Evolutionary conservation across 495 filamentous ascomycete species (phyloP).

Genomic region (Penicillium nucicola): DNA sequence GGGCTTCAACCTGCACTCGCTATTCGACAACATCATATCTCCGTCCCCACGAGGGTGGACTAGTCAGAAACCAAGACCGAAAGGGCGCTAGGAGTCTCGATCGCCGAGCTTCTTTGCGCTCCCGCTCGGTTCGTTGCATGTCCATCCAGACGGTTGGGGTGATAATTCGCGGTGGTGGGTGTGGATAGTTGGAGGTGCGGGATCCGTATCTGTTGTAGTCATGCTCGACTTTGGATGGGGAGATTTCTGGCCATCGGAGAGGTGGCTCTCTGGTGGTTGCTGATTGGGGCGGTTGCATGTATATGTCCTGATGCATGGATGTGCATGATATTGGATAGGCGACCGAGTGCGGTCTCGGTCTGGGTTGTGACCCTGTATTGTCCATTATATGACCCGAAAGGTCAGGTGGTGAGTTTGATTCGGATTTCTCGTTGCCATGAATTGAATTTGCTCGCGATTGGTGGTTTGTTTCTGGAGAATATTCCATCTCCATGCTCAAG

Average conservation of each 20-base stretch:
- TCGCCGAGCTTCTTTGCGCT: constrained; percentile 5
- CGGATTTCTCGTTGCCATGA: neutral
- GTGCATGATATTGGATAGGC: neutral
- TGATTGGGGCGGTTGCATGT: neutral
- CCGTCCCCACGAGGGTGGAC: neutral
- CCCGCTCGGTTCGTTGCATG: constrained; percentile 11
- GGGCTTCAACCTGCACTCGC: neutral
- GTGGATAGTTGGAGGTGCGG: neutral
- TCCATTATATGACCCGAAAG: neutral
- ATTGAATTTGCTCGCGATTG: neutral
- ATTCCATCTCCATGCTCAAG: constrained; percentile 8
- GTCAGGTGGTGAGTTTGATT: neutral
- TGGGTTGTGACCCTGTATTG: neutral
- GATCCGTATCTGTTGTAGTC: neutral
- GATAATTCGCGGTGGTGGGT: constrained; percentile 12
- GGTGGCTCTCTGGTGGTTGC: neutral
- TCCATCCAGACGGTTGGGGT: constrained; percentile 13
- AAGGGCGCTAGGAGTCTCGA: constrained; percentile 3
- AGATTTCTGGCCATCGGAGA: neutral
- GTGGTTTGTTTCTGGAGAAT: neutral
- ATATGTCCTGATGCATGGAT: neutral
- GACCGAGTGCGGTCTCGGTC: neutral
- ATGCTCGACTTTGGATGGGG: neutral
- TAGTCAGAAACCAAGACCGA: constrained; percentile 5
- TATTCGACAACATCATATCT: constrained; percentile 7